Percentiles rank a stretch among this genome's conserved stretches.
These are phyloP conservation scores for Fusarium buxicola DNA, from an alignment of 2,329 filamentous ascomycete genomes.

Conservation along the genomic window DNA sequence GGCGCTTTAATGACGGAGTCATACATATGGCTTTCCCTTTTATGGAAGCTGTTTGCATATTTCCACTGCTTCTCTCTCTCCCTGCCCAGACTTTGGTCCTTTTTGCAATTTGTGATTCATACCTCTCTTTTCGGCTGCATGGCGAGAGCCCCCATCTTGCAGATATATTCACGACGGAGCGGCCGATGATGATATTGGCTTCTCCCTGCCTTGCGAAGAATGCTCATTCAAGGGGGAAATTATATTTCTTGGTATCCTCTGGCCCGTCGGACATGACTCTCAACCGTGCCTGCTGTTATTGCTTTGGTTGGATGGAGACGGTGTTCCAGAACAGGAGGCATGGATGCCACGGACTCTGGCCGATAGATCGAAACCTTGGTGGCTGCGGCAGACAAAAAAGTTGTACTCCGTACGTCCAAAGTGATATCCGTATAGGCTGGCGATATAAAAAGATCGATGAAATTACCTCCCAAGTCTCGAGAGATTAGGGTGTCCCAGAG, in stretches of 20 bases:
- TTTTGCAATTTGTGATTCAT: conserved; percentile 10
- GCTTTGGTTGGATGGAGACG: conserved; percentile 24
- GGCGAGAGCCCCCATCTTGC: conserved; percentile 2
- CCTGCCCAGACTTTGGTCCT: conserved; percentile 12
- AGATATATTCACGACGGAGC: conserved; percentile 14
- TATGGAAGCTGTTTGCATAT: conserved; percentile 21
- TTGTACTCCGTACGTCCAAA: conserved; percentile 13
- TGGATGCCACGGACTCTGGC: conserved; percentile 43
- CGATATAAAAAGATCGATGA: conserved; percentile 43
- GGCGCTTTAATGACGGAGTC: conserved; percentile 20
- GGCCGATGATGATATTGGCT: conserved; percentile 15
- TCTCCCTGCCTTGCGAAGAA: conserved; percentile 15
- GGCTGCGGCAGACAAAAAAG: conserved; percentile 33
- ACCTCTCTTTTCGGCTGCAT: conserved; percentile 1
- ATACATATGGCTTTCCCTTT: conserved; percentile 16
- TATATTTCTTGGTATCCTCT: conserved; percentile 17
- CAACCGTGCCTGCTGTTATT: conserved; percentile 17
- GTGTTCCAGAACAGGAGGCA: conserved; percentile 36
- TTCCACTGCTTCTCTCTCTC: conserved; percentile 3
- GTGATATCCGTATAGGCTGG: conserved; percentile 9
- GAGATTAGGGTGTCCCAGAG: conserved; percentile 46
- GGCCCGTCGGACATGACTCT: conserved; percentile 20
- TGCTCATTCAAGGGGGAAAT: conserved; percentile 27
- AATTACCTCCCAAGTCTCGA: conserved; percentile 44
- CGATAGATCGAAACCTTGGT: conserved; percentile 27